Evolutionary conservation across 306 rosid genomes (phyloP).

Genomic region (Clitoria ternatea): DNA sequence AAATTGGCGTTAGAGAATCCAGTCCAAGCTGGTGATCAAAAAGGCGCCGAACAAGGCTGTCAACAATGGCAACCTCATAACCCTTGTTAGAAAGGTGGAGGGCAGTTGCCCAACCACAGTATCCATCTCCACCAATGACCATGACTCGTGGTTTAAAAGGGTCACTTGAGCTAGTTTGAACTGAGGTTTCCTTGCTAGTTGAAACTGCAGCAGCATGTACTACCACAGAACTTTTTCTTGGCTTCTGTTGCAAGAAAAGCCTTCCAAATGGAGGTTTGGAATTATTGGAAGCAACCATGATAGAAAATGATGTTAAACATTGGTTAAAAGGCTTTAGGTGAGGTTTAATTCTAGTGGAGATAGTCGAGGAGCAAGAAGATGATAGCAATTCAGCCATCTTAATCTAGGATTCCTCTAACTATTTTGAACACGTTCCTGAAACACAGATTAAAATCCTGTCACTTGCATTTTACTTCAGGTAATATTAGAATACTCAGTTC

Average conservation of each 20-base stretch:
- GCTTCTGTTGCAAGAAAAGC: conserved; percentile 44
- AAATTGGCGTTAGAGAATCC: conserved; percentile 81
- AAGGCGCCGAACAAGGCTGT: conserved; percentile 83
- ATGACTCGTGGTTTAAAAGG: conserved; percentile 68
- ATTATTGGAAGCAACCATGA: conserved; percentile 26
- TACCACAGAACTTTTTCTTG: conserved; percentile 22
- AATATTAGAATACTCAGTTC: not conserved
- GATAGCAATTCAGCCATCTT: conserved; percentile 79
- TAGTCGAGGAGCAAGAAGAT: conserved; percentile 58
- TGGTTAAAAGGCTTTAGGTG: conserved; percentile 41
- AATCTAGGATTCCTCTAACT: conserved; percentile 9
- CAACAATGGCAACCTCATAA: conserved; percentile 89
- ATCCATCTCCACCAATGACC: conserved; percentile 98
- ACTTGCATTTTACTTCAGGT: conserved; percentile 7
- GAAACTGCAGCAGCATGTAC: conserved; percentile 59
- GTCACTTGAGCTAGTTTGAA: conserved; percentile 44
- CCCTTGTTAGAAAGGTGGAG: conserved; percentile 93
- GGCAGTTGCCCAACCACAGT: conserved; percentile 99
- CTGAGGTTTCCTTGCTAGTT: conserved; percentile 45
- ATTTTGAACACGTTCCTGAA: conserved; percentile 33
- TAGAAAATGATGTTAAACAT: conserved; percentile 38
- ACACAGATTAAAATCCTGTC: conserved; percentile 4
- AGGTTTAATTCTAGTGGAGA: conserved; percentile 50
- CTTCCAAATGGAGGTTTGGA: conserved; percentile 42
- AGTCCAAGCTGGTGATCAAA: conserved; percentile 92